Percentiles rank a stretch among this genome's conserved stretches.
phyloP scores from a whole-genome alignment of 192 early-diverging fungal genomes.

The Backusella tuberculispora region DNA sequence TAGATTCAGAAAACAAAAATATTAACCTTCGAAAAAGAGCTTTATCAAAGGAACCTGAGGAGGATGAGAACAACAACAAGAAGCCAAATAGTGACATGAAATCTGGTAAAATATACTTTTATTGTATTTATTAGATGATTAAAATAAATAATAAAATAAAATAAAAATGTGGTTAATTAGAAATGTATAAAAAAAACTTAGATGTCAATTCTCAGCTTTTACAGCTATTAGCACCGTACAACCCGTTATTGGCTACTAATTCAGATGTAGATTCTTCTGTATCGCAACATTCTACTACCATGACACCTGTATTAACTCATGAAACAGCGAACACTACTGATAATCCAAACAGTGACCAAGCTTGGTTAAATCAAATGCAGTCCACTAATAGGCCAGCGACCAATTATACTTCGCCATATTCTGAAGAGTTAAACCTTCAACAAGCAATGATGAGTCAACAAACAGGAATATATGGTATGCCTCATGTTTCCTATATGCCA shows the following conservation, averaged over 20 bases:
- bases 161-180: neutral
- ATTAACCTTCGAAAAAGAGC: constrained; percentile 7
- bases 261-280: neutral
- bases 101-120: neutral
- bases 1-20: constrained; percentile 9
- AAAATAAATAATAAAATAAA: neutral
- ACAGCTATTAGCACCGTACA: neutral
- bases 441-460: neutral
- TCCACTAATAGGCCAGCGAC: neutral
- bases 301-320: neutral
- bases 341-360: neutral
- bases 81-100: neutral
- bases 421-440: neutral
- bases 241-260: neutral
- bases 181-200: constrained; percentile 3
- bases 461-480: neutral
- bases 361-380: neutral
- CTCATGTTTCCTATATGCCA: neutral
- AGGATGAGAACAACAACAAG: neutral
- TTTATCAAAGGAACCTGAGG: constrained; percentile 15
- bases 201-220: constrained; percentile 20
- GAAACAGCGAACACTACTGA: neutral
- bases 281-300: neutral
- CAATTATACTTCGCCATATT: neutral
- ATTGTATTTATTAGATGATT: too few relatives aligned